Evolutionary conservation across 139 green algal genomes (phyloP), one percentile per base, ranked within the genome.

Genomic region (Trebouxia sp.): DNA sequence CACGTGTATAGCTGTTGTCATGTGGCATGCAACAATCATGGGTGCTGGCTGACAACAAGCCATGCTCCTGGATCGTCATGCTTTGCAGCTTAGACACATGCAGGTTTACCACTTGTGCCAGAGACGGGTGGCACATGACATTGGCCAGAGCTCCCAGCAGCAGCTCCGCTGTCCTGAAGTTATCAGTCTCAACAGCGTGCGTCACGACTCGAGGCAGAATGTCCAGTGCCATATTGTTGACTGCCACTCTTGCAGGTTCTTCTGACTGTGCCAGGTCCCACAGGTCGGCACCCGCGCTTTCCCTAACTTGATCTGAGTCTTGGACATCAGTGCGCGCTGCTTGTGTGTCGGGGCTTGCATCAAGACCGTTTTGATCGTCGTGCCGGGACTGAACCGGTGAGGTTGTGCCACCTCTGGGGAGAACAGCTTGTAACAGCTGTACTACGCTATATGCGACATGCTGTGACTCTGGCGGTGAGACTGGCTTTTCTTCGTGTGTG

Each of bases 191-290:
- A 11, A 72, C 6, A 3, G 62, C 62, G 28, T 72, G n/a, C 20
- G 28, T 15, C 0, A 45, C 62, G 12, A 72, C 62, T 17, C 43
- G 14, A 28, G 62, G 32, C 14, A 72, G 32, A 28, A 72, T 72
- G 5, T 72, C 35, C 24, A 72, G 62, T 28, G 32, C 62, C n/a
- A 15, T 22, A n/a, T 72, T 35, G 9, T 42, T 5, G 6, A 72
- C 32, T 45, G 62, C 62, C 12, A 72, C 28, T 5, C 32, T 72
- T 39, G 62, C 62, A 43, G 62, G 12, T 43, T n/a, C 62, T 30
- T 72, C 62, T 45, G 62, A 72, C n/a, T 17, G 15, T 15, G 62
- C 43, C 32, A 43, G 26, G 62, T 72, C 62, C 62, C 62, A 72
- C 15, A 72, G 28, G 4, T 72, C 12, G 37, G 32, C 28, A n/a